Conservation (phyloP, 805 yeast genomes). For the Tetrapisispora nanseiensis region DNA sequence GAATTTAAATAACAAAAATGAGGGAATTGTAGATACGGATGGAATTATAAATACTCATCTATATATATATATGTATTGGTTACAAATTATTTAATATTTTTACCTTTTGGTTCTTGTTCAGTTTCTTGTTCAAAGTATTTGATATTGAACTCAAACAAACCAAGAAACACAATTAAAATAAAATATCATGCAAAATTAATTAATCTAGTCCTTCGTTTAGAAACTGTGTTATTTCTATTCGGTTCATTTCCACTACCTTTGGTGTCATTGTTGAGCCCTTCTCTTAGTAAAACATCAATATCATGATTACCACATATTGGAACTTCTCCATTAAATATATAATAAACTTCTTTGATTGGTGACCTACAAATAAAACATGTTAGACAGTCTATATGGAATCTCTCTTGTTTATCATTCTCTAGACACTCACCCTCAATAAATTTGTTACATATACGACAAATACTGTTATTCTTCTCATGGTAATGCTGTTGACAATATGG, state of each 20-base stretch:
- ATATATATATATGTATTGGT: neutral
- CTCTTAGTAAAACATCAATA: constrained; percentile 14
- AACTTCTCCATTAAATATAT: constrained; percentile 20
- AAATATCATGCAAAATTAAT: constrained; percentile 15
- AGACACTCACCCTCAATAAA: constrained; percentile 91
- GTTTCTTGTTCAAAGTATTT: neutral
- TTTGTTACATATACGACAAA: constrained; percentile 57
- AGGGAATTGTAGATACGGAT: no score
- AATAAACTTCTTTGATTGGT: constrained; percentile 45
- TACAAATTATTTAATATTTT: neutral
- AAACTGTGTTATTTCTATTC: constrained; percentile 11
- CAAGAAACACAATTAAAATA: no score
- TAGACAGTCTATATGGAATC: constrained; percentile 71
- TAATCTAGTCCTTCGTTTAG: constrained; percentile 27
- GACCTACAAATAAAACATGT: constrained; percentile 52
- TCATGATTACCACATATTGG: constrained; percentile 27
- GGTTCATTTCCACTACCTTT: neutral
- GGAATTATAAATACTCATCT: no score
- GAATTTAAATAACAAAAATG: no score
- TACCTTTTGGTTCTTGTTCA: no score
- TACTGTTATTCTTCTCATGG: constrained; percentile 64
- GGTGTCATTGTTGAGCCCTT: constrained; percentile 5
- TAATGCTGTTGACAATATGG: constrained; percentile 78
- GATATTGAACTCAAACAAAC: no score
- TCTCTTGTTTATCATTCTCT: constrained; percentile 58